Conservation (phyloP, 176 grass and related monocot genomes). For the Saccharum officinarum region DNA sequence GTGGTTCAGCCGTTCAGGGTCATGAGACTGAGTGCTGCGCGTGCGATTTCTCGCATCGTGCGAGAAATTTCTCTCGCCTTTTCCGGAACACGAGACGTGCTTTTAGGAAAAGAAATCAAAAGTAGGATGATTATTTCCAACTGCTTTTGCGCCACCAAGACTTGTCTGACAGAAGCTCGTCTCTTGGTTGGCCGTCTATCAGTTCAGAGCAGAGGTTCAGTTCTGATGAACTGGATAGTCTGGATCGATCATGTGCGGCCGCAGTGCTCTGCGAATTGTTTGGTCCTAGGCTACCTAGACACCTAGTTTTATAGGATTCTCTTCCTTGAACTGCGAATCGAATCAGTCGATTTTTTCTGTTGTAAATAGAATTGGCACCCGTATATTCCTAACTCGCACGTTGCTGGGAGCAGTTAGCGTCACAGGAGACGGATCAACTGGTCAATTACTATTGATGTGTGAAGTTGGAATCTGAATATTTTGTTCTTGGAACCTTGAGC, state of each 20-base stretch:
- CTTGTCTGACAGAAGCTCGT: not conserved
- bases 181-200: not conserved
- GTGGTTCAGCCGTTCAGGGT: too few relatives aligned
- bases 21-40: not conserved
- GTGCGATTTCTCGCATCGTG: not conserved
- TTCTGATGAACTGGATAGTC: not conserved
- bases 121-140: not conserved
- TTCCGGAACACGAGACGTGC: not conserved
- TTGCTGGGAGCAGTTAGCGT: not conserved
- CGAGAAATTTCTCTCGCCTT: not conserved
- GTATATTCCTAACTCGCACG: not conserved
- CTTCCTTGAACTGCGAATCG: not conserved
- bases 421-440: not conserved
- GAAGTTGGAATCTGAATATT: conserved; percentile 11
- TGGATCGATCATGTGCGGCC: not conserved
- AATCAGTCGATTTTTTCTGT: not conserved
- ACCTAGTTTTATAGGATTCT: not conserved
- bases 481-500: conserved; percentile 11
- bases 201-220: not conserved
- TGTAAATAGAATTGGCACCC: too few relatives aligned
- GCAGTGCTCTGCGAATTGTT: not conserved
- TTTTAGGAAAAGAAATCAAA: not conserved
- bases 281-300: not conserved
- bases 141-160: not conserved
- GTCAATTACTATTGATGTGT: not conserved